Evolutionary conservation across 176 grass and related monocot genomes (phyloP), one percentile per base, ranked within the genome.

Genomic region (Triticum aestivum): DNA sequence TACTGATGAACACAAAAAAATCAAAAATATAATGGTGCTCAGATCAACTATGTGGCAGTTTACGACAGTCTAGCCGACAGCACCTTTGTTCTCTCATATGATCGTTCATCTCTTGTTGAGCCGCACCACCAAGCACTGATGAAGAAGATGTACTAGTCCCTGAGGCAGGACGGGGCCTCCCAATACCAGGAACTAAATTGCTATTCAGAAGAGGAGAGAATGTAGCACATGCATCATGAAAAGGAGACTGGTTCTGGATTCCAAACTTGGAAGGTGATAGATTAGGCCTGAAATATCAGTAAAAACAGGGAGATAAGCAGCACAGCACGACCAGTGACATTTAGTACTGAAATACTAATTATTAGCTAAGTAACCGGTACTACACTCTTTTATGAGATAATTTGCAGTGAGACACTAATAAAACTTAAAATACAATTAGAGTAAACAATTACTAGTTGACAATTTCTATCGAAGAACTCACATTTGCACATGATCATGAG

Each of bases 401-500:
- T 81, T 51, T 76, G 24, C 66, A 62, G 30, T 62, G 35, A 52
- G 29, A 77, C 13, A 76, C 3, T 38, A 44, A 29, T 39, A 33
- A 3, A 83, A 71, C 58, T 24, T 61, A 83, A 89, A 79, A 85
- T 10, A 54, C 33, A 17, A 56, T 21, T 27, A 77, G 0, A 34
- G 33, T 67, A 29, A 24, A 58, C 26, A 32, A 74, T 58, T 42
- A 54, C 51, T 54, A 30, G 74, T 24, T 54, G 73, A 34, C 18
- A 58, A 58, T 32, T 9, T 47, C 34, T 59, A 85, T 76, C 11
- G 56, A 82, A 85, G 8, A 64, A 85, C 82, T 88, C 69, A 91
- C 88, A 54, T 90, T 42, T 82, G 77, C 82, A 73, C 65, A 87
- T 87, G 67, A 78, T 69, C 69, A 81, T 13, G 77, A 81, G 81